These are phyloP conservation scores for Saccharomycopsis amapae DNA, from an alignment of 805 yeast species.

Conservation along the genomic window DNA sequence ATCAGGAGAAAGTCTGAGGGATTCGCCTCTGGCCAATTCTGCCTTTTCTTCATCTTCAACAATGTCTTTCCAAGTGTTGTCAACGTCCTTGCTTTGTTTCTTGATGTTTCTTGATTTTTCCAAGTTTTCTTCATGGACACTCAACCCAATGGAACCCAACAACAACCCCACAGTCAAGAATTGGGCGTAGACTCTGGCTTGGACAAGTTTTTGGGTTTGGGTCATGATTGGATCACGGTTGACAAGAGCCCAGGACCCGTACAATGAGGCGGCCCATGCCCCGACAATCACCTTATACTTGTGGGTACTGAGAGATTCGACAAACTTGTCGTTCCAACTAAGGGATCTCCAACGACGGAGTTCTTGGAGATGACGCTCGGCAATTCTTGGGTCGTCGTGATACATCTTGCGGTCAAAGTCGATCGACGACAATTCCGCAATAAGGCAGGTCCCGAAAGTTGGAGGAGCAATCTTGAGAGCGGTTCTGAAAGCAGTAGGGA, in stretches of 20 bases:
- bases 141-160: slow-evolving; percentile 59
- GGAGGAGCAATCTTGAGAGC: slow-evolving; percentile 67
- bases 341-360: slow-evolving; percentile 45
- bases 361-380: slow-evolving; percentile 37
- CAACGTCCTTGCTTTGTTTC: slow-evolving; percentile 30
- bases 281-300: slow-evolving; percentile 63
- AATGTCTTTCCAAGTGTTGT: slow-evolving; percentile 42
- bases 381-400: slow-evolving; percentile 36
- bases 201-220: slow-evolving; percentile 72
- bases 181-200: slow-evolving; percentile 89
- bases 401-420: slow-evolving; percentile 57
- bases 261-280: slow-evolving; percentile 75
- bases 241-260: slow-evolving; percentile 69
- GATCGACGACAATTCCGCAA: slow-evolving; percentile 66
- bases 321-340: slow-evolving; percentile 41
- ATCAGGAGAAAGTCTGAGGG: background rate
- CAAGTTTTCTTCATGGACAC: slow-evolving; percentile 56
- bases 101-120: slow-evolving; percentile 27
- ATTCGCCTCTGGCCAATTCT: slow-evolving; percentile 18
- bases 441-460: slow-evolving; percentile 50
- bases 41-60: slow-evolving; percentile 36
- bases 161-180: slow-evolving; percentile 66
- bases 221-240: slow-evolving; percentile 71
- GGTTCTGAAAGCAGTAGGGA: slow-evolving; percentile 55
- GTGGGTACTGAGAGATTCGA: slow-evolving; percentile 43